These are phyloP conservation scores for Ramaria sp. DNA, from an alignment of 768 basidiomycete species.

Conservation along the genomic window DNA sequence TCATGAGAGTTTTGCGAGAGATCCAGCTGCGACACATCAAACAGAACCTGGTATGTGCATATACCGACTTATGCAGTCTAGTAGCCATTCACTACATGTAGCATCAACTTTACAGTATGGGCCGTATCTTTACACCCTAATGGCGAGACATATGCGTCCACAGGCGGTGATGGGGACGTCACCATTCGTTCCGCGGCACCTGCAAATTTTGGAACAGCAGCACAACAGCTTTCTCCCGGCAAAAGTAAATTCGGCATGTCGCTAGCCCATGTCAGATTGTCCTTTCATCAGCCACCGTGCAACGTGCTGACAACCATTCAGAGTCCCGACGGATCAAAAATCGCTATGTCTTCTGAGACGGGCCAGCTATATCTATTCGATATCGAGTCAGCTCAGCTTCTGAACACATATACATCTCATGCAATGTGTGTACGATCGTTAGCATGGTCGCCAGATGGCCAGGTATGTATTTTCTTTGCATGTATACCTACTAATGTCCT, in stretches of 20 bases:
- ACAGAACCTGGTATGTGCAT: slow-evolving; percentile 57
- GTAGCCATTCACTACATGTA: background rate
- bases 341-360: slow-evolving; percentile 75
- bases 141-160: slow-evolving; percentile 63
- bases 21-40: slow-evolving; percentile 29
- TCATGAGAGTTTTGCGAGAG: slow-evolving; percentile 63
- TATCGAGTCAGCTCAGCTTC: slow-evolving; percentile 52
- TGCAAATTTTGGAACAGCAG: slow-evolving; percentile 56
- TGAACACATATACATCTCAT: slow-evolving; percentile 73
- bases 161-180: slow-evolving; percentile 62
- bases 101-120: slow-evolving; percentile 46
- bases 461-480: slow-evolving; percentile 31
- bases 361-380: slow-evolving; percentile 89
- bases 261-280: slow-evolving; percentile 48
- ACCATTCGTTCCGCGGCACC: slow-evolving; percentile 59
- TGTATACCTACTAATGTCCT: background rate
- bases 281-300: slow-evolving; percentile 7
- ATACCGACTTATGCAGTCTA: too few relatives aligned
- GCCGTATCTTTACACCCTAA: slow-evolving; percentile 73
- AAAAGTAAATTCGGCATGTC: slow-evolving; percentile 70
- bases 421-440: slow-evolving; percentile 83
- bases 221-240: slow-evolving; percentile 50
- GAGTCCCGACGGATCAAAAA: slow-evolving; percentile 80
- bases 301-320: slow-evolving; percentile 20
- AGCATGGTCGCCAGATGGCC: slow-evolving; percentile 84